Percentiles rank a stretch among this genome's conserved stretches.
These are phyloP conservation scores for Candida saitoana DNA, from an alignment of 805 yeast genomes.

Conservation along the genomic window DNA sequence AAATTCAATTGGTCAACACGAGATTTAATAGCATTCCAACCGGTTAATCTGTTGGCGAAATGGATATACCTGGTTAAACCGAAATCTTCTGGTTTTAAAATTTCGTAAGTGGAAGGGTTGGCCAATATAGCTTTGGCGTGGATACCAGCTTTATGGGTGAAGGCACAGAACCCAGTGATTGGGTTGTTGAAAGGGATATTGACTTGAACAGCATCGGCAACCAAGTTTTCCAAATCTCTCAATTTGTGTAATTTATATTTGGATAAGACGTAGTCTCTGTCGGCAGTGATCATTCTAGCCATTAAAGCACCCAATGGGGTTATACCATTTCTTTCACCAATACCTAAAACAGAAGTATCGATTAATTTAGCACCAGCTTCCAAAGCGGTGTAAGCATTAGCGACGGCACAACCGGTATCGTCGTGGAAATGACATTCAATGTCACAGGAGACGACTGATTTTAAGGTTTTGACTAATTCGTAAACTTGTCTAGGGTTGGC, in stretches of 20 bases:
- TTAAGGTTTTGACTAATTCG: constrained; percentile 55
- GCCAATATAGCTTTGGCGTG: constrained; percentile 62
- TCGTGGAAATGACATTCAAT: constrained; percentile 61
- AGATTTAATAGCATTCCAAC: constrained; percentile 61
- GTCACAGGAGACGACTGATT: constrained; percentile 54
- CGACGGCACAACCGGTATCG: constrained; percentile 62
- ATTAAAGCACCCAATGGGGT: constrained; percentile 59
- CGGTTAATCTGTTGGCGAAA: constrained; percentile 58
- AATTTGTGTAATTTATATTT: constrained; percentile 54
- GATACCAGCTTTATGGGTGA: constrained; percentile 62
- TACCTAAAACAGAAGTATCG: constrained; percentile 57
- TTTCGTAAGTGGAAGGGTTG: constrained; percentile 61
- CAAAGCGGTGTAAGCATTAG: constrained; percentile 59
- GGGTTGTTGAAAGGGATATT: constrained; percentile 61
- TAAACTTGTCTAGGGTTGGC: constrained; percentile 63
- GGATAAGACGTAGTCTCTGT: constrained; percentile 54
- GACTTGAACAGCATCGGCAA: constrained; percentile 56
- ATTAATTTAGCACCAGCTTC: constrained; percentile 60
- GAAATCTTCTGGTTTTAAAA: constrained; percentile 53
- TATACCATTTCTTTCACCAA: constrained; percentile 63
- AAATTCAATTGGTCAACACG: constrained; percentile 59
- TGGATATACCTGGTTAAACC: constrained; percentile 60
- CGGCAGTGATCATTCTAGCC: constrained; percentile 63
- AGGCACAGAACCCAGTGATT: constrained; percentile 61
- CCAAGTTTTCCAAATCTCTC: constrained; percentile 55